Percentiles rank a stretch among this genome's conserved stretches.
phyloP scores from a whole-genome alignment of 2,329 filamentous ascomycete species.

The Trichoderma lentiforme region DNA sequence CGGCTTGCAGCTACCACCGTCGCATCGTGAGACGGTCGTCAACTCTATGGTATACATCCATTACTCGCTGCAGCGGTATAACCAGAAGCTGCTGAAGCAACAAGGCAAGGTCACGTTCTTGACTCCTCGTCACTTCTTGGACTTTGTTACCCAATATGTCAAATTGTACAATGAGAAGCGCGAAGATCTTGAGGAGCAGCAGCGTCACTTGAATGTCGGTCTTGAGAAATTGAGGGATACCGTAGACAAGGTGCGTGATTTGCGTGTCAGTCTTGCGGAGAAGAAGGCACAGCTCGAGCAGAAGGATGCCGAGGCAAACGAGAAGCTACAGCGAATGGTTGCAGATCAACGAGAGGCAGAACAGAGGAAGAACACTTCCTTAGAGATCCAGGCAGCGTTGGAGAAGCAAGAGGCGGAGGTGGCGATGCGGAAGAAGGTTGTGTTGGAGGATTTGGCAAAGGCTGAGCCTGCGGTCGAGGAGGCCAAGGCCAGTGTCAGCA shows the following conservation, averaged over 20 bases:
- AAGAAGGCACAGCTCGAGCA: conserved; percentile 92
- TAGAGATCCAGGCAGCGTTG: conserved; percentile 83
- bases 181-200: conserved; percentile 96
- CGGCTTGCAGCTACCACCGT: conserved; percentile 77
- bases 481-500: conserved; percentile 93
- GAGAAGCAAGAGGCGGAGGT: conserved; percentile 90
- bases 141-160: conserved; percentile 97
- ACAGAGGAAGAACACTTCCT: conserved; percentile 79
- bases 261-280: conserved; percentile 84
- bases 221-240: conserved; percentile 96
- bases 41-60: conserved; percentile 99
- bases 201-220: conserved; percentile 96
- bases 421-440: conserved; percentile 75
- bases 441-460: conserved; percentile 80
- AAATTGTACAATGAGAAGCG: conserved; percentile 97
- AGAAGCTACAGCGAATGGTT: conserved; percentile 96
- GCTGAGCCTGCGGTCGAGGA: conserved; percentile 92
- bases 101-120: conserved; percentile 91
- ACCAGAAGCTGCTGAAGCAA: conserved; percentile 81
- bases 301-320: conserved; percentile 93
- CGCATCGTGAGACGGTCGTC: conserved; percentile 86
- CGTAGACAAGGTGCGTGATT: conserved; percentile 92
- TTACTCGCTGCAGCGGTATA: conserved; percentile 88
- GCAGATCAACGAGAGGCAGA: conserved; percentile 94
- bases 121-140: conserved; percentile 93